These are phyloP conservation scores for Colletotrichum australisinense DNA, from an alignment of 2,329 filamentous ascomycete species.

Conservation along the genomic window DNA sequence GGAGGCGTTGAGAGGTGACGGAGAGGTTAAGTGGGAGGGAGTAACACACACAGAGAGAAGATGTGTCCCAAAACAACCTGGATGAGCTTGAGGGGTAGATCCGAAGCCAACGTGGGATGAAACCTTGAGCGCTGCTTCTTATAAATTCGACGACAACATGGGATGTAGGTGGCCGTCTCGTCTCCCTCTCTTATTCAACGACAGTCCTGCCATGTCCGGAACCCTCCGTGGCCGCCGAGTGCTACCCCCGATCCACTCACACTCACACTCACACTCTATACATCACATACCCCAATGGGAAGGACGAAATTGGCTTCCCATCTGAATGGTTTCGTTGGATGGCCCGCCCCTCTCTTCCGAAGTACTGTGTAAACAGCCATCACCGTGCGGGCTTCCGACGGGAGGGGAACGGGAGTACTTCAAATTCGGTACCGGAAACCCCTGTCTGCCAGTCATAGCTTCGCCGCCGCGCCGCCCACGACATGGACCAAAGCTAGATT, in stretches of 20 bases:
- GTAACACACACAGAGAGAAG: not conserved
- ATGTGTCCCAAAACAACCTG: not conserved
- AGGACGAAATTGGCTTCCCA: not conserved
- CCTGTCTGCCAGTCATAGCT: not conserved
- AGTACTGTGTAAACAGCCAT: constrained; percentile 14
- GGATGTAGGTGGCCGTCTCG: constrained; percentile 18
- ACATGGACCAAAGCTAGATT: not conserved
- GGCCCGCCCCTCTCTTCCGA: not conserved
- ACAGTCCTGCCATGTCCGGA: not conserved
- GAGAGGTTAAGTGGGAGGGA: not conserved
- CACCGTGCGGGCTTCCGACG: constrained; percentile 26
- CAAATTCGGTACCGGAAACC: not conserved
- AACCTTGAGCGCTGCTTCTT: not conserved
- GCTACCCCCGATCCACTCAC: constrained; percentile 32
- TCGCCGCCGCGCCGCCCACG: not conserved
- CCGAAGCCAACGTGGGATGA: not conserved
- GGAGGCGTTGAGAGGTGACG: not conserved
- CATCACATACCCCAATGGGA: not conserved
- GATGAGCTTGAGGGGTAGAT: not conserved
- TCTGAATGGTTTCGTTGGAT: not conserved
- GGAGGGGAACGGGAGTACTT: constrained; percentile 13
- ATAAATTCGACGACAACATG: constrained; percentile 6
- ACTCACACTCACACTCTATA: constrained; percentile 20
- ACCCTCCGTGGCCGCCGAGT: constrained; percentile 24
- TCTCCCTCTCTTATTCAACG: not conserved